Evolutionary conservation across 139 green algal species (phyloP).

Genomic region (Asterochloris sp.): DNA sequence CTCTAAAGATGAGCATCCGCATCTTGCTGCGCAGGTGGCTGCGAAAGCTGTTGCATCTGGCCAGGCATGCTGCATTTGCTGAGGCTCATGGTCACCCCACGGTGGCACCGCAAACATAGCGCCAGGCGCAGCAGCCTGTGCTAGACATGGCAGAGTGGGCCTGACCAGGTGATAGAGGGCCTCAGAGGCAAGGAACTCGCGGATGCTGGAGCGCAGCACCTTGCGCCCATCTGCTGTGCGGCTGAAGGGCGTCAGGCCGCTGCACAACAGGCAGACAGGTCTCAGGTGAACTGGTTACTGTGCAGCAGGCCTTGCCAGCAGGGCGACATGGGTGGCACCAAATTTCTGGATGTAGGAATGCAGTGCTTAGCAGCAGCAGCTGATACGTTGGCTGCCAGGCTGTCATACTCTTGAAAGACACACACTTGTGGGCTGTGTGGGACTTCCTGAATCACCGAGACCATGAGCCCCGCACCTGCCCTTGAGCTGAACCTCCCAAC

Average conservation of each 20-base stretch:
- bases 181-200: constrained; percentile 88
- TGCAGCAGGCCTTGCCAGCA: constrained; percentile 75
- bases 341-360: not conserved
- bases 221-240: constrained; percentile 83
- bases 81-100: too few relatives aligned
- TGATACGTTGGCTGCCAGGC: too few relatives aligned
- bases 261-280: constrained; percentile 63
- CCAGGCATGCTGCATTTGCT: too few relatives aligned
- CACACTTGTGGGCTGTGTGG: too few relatives aligned
- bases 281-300: constrained; percentile 72
- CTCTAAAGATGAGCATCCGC: too few relatives aligned
- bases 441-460: too few relatives aligned
- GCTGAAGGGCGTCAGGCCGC: constrained; percentile 87
- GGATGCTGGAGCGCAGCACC: constrained; percentile 80
- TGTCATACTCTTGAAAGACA: too few relatives aligned
- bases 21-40: too few relatives aligned
- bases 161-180: constrained; percentile 85
- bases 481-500: constrained; percentile 91
- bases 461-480: not conserved
- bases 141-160: constrained; percentile 79
- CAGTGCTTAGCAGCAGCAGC: too few relatives aligned
- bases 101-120: not conserved
- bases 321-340: constrained; percentile 83
- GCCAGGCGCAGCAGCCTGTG: not conserved
- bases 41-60: too few relatives aligned